These are phyloP conservation scores for Castanospermum australe DNA, from an alignment of 306 rosid species.

Conservation along the genomic window DNA sequence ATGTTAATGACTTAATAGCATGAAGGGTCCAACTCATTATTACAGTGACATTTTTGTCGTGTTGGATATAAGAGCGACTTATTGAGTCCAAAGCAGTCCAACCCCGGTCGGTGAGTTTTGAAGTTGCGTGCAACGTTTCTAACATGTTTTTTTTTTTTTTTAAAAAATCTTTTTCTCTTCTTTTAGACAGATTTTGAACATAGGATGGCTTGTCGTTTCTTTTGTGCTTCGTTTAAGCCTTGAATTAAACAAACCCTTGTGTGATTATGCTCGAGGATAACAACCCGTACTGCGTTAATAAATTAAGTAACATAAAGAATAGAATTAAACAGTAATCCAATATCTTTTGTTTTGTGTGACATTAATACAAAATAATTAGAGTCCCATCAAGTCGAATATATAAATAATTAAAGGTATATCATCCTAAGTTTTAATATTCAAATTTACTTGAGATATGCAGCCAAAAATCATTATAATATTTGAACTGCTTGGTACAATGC, in stretches of 20 bases:
- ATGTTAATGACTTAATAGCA: not conserved
- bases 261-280: not conserved
- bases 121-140: not conserved
- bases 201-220: slow-evolving; percentile 12
- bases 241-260: not conserved
- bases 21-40: slow-evolving; percentile 7
- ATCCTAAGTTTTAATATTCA: not conserved
- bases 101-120: slow-evolving; percentile 17
- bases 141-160: not conserved
- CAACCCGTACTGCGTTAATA: not conserved
- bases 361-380: not conserved
- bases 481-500: not conserved
- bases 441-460: no score
- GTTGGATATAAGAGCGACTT: not conserved
- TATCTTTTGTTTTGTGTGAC: not conserved
- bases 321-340: not conserved
- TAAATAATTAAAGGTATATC: not conserved
- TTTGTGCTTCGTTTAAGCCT: not conserved
- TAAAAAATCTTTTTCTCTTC: no score
- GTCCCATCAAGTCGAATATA: not conserved
- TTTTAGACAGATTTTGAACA: not conserved
- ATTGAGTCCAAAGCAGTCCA: not conserved
- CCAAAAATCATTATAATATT: not conserved
- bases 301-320: not conserved
- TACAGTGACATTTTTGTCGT: slow-evolving; percentile 30